A percentile compares a stretch with the other conserved stretches of the same genome.
Evolutionary conservation across 352 stramenopile genomes (phyloP).

Genomic region (Elongisporangium prolatum): DNA sequence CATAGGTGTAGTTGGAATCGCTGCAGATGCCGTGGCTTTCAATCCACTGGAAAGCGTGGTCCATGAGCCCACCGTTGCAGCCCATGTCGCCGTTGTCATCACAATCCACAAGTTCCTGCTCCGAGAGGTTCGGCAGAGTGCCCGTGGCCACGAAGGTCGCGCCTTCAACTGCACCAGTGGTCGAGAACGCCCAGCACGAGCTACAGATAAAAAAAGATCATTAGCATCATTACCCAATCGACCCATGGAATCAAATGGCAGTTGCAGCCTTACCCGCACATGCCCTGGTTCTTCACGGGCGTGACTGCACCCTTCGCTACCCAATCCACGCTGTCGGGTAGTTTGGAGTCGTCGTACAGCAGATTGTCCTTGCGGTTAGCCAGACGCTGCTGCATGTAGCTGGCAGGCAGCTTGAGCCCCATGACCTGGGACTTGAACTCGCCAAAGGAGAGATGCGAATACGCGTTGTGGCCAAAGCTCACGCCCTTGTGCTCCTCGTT

Average conservation of each 20-base stretch:
- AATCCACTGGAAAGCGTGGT: constrained; percentile 96
- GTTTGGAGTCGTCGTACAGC: constrained; percentile 21
- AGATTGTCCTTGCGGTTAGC: constrained; percentile 24
- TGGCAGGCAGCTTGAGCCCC: constrained; percentile 41
- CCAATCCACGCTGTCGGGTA: constrained; percentile 93
- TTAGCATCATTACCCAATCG: not conserved
- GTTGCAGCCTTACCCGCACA: constrained; percentile 56
- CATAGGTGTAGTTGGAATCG: constrained; percentile 96
- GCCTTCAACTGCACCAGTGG: constrained; percentile 97
- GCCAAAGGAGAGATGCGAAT: constrained; percentile 92
- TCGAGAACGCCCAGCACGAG: constrained; percentile 97
- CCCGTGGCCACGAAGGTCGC: constrained; percentile 91
- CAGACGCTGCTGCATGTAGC: constrained; percentile 62
- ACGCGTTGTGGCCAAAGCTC: constrained; percentile 91
- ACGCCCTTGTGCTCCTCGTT: constrained; percentile 82
- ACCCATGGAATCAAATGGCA: not conserved
- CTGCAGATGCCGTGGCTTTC: constrained; percentile 90
- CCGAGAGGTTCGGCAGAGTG: constrained; percentile 90
- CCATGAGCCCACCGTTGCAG: constrained; percentile 97
- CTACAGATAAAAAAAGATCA: not conserved
- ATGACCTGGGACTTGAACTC: constrained; percentile 89
- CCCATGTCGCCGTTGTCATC: constrained; percentile 93
- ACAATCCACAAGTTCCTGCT: constrained; percentile 98
- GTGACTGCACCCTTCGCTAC: constrained; percentile 91
- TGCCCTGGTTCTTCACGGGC: constrained; percentile 95